Evolutionary conservation across 768 basidiomycete genomes (phyloP), one percentile per base, ranked within the genome.

Genomic region (Hysterangium stoloniferum): DNA sequence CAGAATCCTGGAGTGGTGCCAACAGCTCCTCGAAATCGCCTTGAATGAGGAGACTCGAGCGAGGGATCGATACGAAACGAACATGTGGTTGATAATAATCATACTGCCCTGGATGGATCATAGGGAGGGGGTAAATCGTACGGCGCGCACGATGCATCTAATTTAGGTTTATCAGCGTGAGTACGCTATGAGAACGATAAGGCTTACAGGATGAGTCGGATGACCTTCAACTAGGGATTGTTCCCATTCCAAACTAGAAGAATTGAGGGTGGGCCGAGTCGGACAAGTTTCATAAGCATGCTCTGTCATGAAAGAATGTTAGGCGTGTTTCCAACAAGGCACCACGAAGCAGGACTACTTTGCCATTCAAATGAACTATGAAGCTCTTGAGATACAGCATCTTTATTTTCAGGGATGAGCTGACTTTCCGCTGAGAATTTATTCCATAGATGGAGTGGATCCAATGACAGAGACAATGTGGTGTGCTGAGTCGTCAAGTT

Each of bases 201-300:
- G 12, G 56, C 68, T 52, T 55, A 78, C 78, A 13, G 79, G 77
- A 61, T 80, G 79, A 0, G 74, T 79, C 3, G 77, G 77, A 58
- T 80, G 79, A 0, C 78, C 77, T 59, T 79, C 77, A 17, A 78
- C 74, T 25, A 79, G 77, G 1, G 77, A 78, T 57, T 79, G 76
- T 52, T 80, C 77, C 79, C 79, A 80, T 31, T 67, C 71, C 11
- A 80, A 72, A 48, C 77, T 78, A 1, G 74, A 59, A 20, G 73
- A 75, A 4, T 60, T 52, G 34, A 78, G 72, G 4, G 64, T 58
- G 1, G 79, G 76, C 4, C 71, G 67, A 27, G 49, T 53, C 1
- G 74, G 75, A 12, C 76, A 77, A 41, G 75, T 58, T 42, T 75
- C 70, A 47, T 74, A 80, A 2, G 77, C 40, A 22, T 22, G 22